phyloP scores from a whole-genome alignment of 2,329 filamentous ascomycete genomes.

The Paraphoma chrysanthemicola region DNA sequence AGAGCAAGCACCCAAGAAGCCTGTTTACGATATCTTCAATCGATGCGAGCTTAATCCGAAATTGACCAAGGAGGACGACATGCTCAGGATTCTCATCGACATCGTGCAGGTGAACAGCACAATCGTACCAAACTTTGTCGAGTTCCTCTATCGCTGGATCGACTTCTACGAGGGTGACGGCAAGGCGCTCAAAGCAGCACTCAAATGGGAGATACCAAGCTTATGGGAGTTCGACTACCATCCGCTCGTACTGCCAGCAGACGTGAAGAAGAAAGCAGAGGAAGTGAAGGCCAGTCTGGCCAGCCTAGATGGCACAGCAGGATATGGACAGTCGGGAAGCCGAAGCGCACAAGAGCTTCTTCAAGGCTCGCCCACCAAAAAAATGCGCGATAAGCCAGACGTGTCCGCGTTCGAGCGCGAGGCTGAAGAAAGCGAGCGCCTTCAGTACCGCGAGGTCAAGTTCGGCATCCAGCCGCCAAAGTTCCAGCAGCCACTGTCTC shows the following conservation, averaged over 20 bases:
- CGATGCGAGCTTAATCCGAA: conserved; percentile 27
- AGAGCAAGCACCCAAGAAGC: conserved; percentile 6
- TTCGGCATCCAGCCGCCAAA: conserved; percentile 39
- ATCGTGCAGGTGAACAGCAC: conserved; percentile 36
- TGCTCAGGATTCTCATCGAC: conserved; percentile 39
- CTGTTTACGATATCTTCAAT: conserved; percentile 21
- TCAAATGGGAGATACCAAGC: conserved; percentile 42
- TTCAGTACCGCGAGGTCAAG: conserved; percentile 41
- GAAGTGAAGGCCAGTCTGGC: neutral
- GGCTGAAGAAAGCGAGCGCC: conserved; percentile 35
- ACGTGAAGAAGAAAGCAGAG: conserved; percentile 9
- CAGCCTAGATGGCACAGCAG: neutral
- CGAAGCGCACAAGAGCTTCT: conserved; percentile 14
- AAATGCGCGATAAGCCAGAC: conserved; percentile 33
- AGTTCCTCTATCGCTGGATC: conserved; percentile 43
- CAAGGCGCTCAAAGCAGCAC: conserved; percentile 38
- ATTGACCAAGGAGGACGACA: conserved; percentile 35
- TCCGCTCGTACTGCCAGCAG: conserved; percentile 26
- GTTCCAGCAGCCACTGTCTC: conserved; percentile 27
- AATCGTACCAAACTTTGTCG: conserved; percentile 43
- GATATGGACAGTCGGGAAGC: neutral
- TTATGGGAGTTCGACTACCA: conserved; percentile 45
- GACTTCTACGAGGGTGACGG: conserved; percentile 43
- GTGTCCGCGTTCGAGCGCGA: conserved; percentile 28
- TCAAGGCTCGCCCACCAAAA: conserved; percentile 24